Evolutionary conservation across 2,329 filamentous ascomycete species (phyloP).

Genomic region (Graphilbum sp.): DNA sequence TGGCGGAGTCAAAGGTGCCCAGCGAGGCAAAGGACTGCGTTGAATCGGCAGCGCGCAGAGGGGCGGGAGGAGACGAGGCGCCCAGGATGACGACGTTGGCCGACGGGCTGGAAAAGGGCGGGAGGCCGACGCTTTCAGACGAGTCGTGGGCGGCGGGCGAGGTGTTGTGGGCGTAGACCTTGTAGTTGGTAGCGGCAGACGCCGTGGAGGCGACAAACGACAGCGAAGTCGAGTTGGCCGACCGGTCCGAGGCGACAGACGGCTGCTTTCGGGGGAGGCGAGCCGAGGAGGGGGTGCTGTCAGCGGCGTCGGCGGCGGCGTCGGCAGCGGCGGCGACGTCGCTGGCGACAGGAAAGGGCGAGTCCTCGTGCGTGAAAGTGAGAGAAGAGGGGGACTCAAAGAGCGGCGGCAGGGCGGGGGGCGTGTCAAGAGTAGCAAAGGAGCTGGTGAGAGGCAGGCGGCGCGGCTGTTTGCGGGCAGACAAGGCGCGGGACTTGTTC

Average conservation of each 20-base stretch:
- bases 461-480: too few species aligned
- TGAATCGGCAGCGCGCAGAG: constrained; percentile 12
- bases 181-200: constrained; percentile 37
- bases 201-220: constrained; percentile 28
- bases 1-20: constrained; percentile 3
- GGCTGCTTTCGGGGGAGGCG: neutral
- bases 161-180: constrained; percentile 32
- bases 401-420: too few species aligned
- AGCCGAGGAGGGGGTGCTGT: neutral
- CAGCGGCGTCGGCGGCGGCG: neutral
- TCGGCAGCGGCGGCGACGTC: neutral
- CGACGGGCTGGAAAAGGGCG: constrained; percentile 25
- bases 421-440: too few species aligned
- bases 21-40: constrained; percentile 7
- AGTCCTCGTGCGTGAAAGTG: too few species aligned
- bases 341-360: too few species aligned
- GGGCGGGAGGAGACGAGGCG: constrained; percentile 30
- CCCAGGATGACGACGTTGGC: constrained; percentile 34
- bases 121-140: constrained; percentile 21
- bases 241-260: neutral
- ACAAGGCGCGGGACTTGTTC: too few species aligned
- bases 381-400: too few species aligned
- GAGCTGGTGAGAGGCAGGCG: too few species aligned
- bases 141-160: constrained; percentile 17
- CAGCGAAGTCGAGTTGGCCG: constrained; percentile 1